Conservation (phyloP, 2,329 filamentous ascomycete species). For the Colletotrichum agaves region DNA sequence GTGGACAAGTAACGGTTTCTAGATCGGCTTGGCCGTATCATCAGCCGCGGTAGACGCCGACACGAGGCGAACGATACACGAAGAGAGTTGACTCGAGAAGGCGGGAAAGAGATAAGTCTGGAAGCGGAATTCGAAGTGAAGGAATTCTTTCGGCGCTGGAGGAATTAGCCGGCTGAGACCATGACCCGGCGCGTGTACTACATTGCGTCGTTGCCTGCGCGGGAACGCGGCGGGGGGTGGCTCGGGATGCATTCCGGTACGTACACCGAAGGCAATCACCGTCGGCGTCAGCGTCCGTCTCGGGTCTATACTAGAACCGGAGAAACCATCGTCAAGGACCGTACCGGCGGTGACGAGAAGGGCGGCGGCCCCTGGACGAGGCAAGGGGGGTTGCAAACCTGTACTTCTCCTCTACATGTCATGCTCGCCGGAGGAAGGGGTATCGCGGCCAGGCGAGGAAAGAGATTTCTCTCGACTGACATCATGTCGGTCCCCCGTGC, state of each 20-base stretch:
- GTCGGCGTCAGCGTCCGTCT: not conserved
- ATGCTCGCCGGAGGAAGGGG: not conserved
- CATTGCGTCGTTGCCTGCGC: no score
- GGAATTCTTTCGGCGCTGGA: not conserved
- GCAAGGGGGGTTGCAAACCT: not conserved
- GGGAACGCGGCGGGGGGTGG: slow-evolving; percentile 1
- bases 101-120: not conserved
- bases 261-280: slow-evolving; percentile 1
- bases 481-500: slow-evolving; percentile 24
- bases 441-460: not conserved
- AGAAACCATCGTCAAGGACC: not conserved
- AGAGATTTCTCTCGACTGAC: not conserved
- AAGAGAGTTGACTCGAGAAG: no score
- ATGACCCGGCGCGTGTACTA: not conserved
- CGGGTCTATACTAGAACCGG: not conserved
- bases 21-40: not conserved
- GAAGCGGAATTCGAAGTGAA: not conserved
- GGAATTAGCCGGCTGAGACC: not conserved
- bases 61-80: no score
- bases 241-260: slow-evolving; percentile 25
- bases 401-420: not conserved
- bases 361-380: no score
- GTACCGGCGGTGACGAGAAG: slow-evolving; percentile 1
- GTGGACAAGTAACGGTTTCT: not conserved
- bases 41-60: not conserved